Base-by-base conservation (phyloP, 1,284 basidiomycete genomes). In the Boletus subluridellus region DNA sequence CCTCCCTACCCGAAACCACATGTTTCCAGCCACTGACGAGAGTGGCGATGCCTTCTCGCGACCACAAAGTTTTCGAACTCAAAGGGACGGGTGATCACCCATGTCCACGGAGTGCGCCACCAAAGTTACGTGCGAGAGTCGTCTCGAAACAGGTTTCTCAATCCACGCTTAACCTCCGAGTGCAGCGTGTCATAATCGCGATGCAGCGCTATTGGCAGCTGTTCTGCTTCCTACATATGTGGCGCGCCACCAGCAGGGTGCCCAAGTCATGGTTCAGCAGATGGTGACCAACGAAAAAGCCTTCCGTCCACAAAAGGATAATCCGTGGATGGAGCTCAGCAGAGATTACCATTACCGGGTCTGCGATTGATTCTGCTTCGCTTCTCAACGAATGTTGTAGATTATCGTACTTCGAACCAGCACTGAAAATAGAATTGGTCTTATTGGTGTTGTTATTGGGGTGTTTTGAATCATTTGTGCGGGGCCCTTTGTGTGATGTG, bases 1-100 rank as follows among this genome's bases (percentile, higher is more conserved):
- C 28, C 37, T 39, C 57, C 67, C 68, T 60, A 55, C 60, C 54
- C n/a, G 42, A 48, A 60, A 62, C 58, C 70, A 64, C 70, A 57
- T 72, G 69, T 64, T 57, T 0, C 3, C 49, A 65, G 57, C 66
- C 66, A 59, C 57, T 54, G 54, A 61, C 53, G 52, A 52, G 28
- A 52, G 59, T 69, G 65, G 64, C 50, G 42, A 47, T 55, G 47
- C 15, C 48, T 48, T 41, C 11, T 26, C n/a, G 48, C 39, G 15
- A 50, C 57, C 50, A 59, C 66, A 58, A 70, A 65, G 56, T 55
- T 35, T 30, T 52, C 15, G 34, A 39, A 42, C 39, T 39, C 28
- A 11, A 51, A 44, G 30, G 49, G 48, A 21, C 17, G 28, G 17
- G 42, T 30, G 37, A 41, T 24, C 12, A 35, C 45, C 26, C 38